Evolutionary conservation across 768 basidiomycete species (phyloP).

Genomic region (Lenzites betulinus): DNA sequence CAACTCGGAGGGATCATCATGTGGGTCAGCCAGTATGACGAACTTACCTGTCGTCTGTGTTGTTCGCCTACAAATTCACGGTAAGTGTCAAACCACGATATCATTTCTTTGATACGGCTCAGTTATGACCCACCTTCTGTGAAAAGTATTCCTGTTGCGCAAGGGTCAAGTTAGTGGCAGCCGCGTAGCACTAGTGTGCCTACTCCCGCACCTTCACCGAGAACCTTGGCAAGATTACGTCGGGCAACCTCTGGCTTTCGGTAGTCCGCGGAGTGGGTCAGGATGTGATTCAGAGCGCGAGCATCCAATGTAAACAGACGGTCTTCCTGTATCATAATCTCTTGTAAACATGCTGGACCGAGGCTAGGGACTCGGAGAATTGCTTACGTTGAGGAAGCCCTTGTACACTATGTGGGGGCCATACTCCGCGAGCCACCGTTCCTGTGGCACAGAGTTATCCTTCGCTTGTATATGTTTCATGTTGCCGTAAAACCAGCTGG

Average conservation of each 20-base stretch:
- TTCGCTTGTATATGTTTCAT: slow-evolving; percentile 44
- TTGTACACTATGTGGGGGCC: slow-evolving; percentile 49
- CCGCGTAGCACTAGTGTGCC: not conserved
- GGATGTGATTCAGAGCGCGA: slow-evolving; percentile 63
- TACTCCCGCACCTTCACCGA: slow-evolving; percentile 43
- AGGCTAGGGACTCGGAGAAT: too few relatives aligned
- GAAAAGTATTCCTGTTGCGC: slow-evolving; percentile 34
- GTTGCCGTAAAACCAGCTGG: slow-evolving; percentile 52
- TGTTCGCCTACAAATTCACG: slow-evolving; percentile 46
- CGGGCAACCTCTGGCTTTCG: slow-evolving; percentile 53
- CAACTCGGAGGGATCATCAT: not conserved
- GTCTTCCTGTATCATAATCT: not conserved
- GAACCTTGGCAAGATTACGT: slow-evolving; percentile 40
- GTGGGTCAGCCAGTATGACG: too few relatives aligned
- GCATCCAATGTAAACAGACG: slow-evolving; percentile 43
- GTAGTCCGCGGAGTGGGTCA: slow-evolving; percentile 57
- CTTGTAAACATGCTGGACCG: too few relatives aligned
- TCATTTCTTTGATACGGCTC: too few relatives aligned
- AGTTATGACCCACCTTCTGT: too few relatives aligned
- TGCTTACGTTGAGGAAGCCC: slow-evolving; percentile 46
- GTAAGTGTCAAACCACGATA: too few relatives aligned
- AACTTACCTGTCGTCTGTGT: slow-evolving; percentile 41
- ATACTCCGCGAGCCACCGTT: slow-evolving; percentile 49
- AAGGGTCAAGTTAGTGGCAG: too few relatives aligned
- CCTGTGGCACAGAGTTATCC: slow-evolving; percentile 34